Evolutionary conservation across 495 filamentous ascomycete species (phyloP).

Genomic region (Amphirosellinia nigrospora): DNA sequence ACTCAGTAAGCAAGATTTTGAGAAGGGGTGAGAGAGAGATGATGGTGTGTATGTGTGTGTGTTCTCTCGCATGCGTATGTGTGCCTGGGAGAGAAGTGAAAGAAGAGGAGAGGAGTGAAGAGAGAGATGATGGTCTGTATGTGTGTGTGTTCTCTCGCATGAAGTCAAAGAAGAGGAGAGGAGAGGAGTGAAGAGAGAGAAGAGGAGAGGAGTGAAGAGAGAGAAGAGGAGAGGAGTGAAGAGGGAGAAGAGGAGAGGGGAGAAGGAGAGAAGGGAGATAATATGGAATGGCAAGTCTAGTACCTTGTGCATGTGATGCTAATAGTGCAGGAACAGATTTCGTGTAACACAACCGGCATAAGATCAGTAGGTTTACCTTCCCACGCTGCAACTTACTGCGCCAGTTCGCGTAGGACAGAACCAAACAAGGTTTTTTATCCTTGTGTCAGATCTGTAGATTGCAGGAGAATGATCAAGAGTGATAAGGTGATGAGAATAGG

Average conservation of each 20-base stretch:
- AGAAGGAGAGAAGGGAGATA: background rate
- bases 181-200: background rate
- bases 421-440: background rate
- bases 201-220: background rate
- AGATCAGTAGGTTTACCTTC: background rate
- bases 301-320: background rate
- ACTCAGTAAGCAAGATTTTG: background rate
- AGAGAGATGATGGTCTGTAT: background rate
- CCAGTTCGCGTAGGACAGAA: background rate
- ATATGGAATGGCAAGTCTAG: too few species aligned
- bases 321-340: background rate
- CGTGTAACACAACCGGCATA: background rate
- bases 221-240: background rate
- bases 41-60: background rate
- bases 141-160: background rate
- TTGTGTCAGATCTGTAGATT: background rate
- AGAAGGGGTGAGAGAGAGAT: too few species aligned
- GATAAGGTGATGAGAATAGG: background rate
- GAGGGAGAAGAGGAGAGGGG: background rate
- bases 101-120: too few species aligned
- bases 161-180: background rate
- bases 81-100: background rate
- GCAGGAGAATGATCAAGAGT: background rate
- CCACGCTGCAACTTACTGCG: background rate
- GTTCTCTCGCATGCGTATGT: too few species aligned